Evolutionary conservation across 2,329 filamentous ascomycete species (phyloP).

Genomic region (Fonsecaea nubica): DNA sequence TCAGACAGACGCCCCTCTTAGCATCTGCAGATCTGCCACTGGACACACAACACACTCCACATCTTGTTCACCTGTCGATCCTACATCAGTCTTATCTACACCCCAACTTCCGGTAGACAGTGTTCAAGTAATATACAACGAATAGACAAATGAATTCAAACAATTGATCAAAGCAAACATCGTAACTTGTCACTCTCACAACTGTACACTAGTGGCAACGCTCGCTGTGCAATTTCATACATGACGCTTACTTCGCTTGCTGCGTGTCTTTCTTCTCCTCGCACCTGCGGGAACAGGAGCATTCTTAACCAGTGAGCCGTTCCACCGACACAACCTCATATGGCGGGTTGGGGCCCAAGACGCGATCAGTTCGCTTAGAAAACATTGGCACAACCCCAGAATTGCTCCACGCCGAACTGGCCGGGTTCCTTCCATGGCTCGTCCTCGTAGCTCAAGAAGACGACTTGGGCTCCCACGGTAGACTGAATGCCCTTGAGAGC

Average conservation of each 20-base stretch:
- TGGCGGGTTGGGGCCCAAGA: neutral
- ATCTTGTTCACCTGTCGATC: neutral
- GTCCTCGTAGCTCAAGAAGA: constrained; percentile 82
- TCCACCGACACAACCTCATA: neutral
- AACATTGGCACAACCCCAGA: constrained; percentile 72
- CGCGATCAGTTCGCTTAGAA: constrained; percentile 48
- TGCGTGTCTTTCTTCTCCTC: constrained; percentile 8
- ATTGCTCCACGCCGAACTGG: constrained; percentile 75
- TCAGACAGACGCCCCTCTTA: neutral
- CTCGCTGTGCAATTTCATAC: constrained; percentile 17
- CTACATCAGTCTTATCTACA: constrained; percentile 5
- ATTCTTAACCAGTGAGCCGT: neutral
- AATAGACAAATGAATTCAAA: constrained; percentile 12
- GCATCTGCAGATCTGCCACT: neutral
- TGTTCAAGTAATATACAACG: constrained; percentile 25
- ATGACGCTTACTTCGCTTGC: constrained; percentile 10
- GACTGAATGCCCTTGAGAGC: constrained; percentile 76
- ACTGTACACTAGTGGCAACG: constrained; percentile 19
- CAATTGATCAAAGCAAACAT: constrained; percentile 14
- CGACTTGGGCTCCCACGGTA: constrained; percentile 69
- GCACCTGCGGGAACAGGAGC: neutral
- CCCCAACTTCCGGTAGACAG: constrained; percentile 12
- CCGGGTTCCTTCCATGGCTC: constrained; percentile 82
- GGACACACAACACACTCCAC: neutral
- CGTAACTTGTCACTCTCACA: constrained; percentile 9